phyloP scores from a whole-genome alignment of 1,284 basidiomycete species.

The Malassezia restricta region DNA sequence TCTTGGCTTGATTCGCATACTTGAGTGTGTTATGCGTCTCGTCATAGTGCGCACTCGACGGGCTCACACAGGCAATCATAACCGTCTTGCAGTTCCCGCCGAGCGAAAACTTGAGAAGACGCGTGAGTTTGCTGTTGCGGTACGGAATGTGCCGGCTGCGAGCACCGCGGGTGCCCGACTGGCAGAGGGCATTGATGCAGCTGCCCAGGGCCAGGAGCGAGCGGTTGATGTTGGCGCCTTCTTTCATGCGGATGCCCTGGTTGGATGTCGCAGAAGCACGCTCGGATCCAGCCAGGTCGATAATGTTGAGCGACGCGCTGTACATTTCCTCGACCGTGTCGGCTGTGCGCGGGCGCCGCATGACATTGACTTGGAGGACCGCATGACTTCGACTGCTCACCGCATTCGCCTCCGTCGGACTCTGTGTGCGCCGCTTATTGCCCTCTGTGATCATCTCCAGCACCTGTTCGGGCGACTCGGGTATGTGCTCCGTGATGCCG shows the following conservation, averaged over 20 bases:
- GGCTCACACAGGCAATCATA: constrained; percentile 45
- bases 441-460: constrained; percentile 43
- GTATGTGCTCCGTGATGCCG: constrained; percentile 43
- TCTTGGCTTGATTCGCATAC: constrained; percentile 46
- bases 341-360: constrained; percentile 38
- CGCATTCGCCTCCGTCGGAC: constrained; percentile 44
- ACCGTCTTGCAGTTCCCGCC: constrained; percentile 46
- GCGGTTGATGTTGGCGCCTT: constrained; percentile 47
- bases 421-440: constrained; percentile 41
- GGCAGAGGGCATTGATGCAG: constrained; percentile 46
- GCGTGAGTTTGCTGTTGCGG: constrained; percentile 43
- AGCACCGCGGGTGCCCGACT: constrained; percentile 25
- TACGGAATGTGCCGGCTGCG: constrained; percentile 36
- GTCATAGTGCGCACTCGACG: constrained; percentile 43
- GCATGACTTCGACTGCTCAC: constrained; percentile 42
- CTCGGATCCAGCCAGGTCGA: constrained; percentile 44
- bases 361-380: constrained; percentile 45
- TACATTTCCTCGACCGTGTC: constrained; percentile 37
- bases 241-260: constrained; percentile 45
- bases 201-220: constrained; percentile 43
- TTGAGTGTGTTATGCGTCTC: constrained; percentile 46
- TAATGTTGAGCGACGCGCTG: constrained; percentile 44
- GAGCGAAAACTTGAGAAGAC: constrained; percentile 45
- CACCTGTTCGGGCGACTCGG: constrained; percentile 36
- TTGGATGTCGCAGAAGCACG: constrained; percentile 43